These are phyloP conservation scores for Ophiostoma piceae DNA, from an alignment of 2,329 filamentous ascomycete genomes.

Conservation along the genomic window DNA sequence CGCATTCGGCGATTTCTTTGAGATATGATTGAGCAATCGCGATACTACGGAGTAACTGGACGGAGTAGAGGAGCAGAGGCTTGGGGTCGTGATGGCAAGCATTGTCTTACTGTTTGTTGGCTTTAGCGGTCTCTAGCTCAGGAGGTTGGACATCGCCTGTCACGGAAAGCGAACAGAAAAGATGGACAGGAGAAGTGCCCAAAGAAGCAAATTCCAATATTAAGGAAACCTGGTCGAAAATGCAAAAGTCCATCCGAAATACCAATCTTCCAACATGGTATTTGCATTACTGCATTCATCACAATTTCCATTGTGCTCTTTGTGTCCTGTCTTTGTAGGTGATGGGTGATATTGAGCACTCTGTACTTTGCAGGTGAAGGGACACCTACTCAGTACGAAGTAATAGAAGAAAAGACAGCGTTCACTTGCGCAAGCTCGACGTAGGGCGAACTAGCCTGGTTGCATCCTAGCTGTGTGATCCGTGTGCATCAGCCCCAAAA, in stretches of 20 bases:
- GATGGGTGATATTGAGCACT: neutral
- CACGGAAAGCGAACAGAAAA: neutral
- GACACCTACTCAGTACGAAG: too few relatives aligned
- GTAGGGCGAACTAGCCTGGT: neutral
- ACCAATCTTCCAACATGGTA: neutral
- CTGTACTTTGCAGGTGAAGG: neutral
- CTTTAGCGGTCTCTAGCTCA: neutral
- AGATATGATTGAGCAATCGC: neutral
- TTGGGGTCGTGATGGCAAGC: neutral
- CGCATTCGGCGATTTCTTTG: neutral
- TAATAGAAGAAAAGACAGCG: too few relatives aligned
- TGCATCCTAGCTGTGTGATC: slow-evolving; percentile 4
- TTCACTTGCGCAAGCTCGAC: neutral
- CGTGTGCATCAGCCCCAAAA: slow-evolving; percentile 2
- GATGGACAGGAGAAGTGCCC: neutral
- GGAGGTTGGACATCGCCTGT: neutral
- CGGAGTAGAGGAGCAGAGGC: neutral
- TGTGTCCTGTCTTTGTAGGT: neutral
- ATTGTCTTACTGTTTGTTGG: neutral
- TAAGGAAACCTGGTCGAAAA: neutral
- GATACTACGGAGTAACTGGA: neutral
- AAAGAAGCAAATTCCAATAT: neutral
- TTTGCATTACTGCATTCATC: neutral
- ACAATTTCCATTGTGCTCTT: neutral
- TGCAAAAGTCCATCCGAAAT: neutral